Base-by-base conservation (phyloP, 2,329 filamentous ascomycete genomes). In the Pseudogymnoascus sp. region DNA sequence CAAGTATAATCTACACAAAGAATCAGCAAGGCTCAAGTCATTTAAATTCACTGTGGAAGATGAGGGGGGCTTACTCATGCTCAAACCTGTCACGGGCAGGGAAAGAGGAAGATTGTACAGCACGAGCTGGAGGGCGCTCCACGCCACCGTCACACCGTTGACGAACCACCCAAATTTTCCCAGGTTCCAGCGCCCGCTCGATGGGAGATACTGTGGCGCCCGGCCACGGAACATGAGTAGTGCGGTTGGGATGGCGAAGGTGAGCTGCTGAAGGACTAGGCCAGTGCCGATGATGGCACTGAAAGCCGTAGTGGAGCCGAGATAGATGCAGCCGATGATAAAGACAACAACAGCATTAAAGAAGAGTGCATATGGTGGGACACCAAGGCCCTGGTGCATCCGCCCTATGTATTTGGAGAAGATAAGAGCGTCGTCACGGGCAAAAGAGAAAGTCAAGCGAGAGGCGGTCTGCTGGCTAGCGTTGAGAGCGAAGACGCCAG, bases 281-380 rank as follows among this genome's bases (percentile, higher is more conserved):
- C 86, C 88, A 0, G 87, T 83, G 0, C 86, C 84, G 3, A 89
- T 81, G 67, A 90, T 89, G 16, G 88, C 88, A 61, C 88, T 89
- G 74, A 91, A 90, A 0, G 88, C 87, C 64, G 82, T 84, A 63
- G 75, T 79, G 1, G 87, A 90, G 0, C 87, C 88, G 2, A 91
- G 78, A 73, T 89, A 89, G 64, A 90, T 85, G 62, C 82, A 80
- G 0, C 88, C 88, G 64, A 90, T 89, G 19, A 90, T 78, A 37
- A 89, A 78, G 0, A 89, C 85, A 59, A 87, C 78, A 6, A 72
- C 75, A 0, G 82, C 77, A 1, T 86, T 89, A 59, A 89, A 77
- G 24, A 84, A 78, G 3, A 91, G 76, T 0, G 87, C 82, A 68
- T 90, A 89, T 14, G 91, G 74, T 0, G 89, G 89, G 1, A 89